Evolutionary conservation across 2,329 filamentous ascomycete species (phyloP), one percentile per base, ranked within the genome.

Genomic region (Aspergillus ruber): DNA sequence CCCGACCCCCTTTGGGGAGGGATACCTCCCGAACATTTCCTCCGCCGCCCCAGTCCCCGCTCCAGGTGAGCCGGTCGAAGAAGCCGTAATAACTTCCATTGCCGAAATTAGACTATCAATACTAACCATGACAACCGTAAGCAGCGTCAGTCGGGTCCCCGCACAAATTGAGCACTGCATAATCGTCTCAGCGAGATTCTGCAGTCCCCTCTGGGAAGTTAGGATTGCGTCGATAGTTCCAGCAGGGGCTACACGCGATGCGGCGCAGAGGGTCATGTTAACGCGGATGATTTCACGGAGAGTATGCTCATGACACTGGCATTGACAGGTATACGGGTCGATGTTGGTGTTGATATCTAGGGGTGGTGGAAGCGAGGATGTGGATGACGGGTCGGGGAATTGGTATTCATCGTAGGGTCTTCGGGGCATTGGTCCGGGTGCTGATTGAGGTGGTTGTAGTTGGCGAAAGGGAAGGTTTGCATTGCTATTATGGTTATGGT

Each of bases 121-220:
- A 1, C 56, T 56, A 38, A 66, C 53, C 12, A 65, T 52, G 4
- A 65, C 52, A 5, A 65, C 43, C 51, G 63, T 65, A 12, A 67
- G 55, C 21, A 64, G 48, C 10, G 62, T 59, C 5, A 54, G 49
- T 39, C 57, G 52, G 3, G 52, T 51, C 12, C 56, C 55, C 6
- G 52, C 58, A 45, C 63, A 66, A 9, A 56, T 33, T 20, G 43
- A 47, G 45, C 64, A 67, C 35, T 60, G 58, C 10, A 67, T 50
- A 15, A 66, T 60, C 2, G 53, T 56, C 18, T 66, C 58, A 4
- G 58, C 55, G 27, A 63, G 54, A 7, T 60, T 50, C 38, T 65
- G 51, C 10, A 66, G 41, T 6, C 57, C 49, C n/a, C 56, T 56
- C 15, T 65, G 64, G 15, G 54, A 59, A 5, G 49, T 53, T 10